Conservation (phyloP, 192 early-diverging fungal species). For the Podila minutissima region DNA sequence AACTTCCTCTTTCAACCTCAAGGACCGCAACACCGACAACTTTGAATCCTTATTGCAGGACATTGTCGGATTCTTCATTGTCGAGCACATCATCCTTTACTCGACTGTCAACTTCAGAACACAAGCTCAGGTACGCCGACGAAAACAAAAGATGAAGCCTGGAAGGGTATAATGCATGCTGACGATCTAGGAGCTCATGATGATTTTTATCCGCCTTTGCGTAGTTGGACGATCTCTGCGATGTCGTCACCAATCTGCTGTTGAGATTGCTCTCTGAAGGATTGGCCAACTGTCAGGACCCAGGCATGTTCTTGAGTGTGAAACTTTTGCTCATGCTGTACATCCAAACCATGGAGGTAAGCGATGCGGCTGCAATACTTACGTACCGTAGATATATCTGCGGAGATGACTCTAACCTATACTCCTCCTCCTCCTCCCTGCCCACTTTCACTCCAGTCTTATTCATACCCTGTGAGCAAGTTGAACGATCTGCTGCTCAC, state of each 20-base stretch:
- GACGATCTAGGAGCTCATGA: neutral
- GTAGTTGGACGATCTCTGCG: conserved; percentile 91
- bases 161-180: too few relatives aligned
- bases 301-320: conserved; percentile 82
- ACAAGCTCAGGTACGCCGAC: conserved; percentile 62
- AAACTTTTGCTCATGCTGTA: conserved; percentile 85
- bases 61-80: conserved; percentile 95
- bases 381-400: neutral
- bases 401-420: neutral
- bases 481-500: conserved; percentile 78
- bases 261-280: conserved; percentile 81
- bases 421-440: neutral
- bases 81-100: conserved; percentile 89
- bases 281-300: conserved; percentile 80
- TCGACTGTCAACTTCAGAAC: conserved; percentile 93
- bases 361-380: neutral
- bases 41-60: conserved; percentile 87
- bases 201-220: neutral
- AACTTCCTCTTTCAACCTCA: conserved; percentile 71
- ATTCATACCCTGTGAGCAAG: conserved; percentile 76
- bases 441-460: conserved; percentile 57
- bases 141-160: neutral
- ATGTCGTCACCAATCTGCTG: conserved; percentile 83
- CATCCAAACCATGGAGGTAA: conserved; percentile 91
- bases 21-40: conserved; percentile 68